Evolutionary conservation across 2,329 filamentous ascomycete genomes (phyloP).

Genomic region (Fusarium nodosum): DNA sequence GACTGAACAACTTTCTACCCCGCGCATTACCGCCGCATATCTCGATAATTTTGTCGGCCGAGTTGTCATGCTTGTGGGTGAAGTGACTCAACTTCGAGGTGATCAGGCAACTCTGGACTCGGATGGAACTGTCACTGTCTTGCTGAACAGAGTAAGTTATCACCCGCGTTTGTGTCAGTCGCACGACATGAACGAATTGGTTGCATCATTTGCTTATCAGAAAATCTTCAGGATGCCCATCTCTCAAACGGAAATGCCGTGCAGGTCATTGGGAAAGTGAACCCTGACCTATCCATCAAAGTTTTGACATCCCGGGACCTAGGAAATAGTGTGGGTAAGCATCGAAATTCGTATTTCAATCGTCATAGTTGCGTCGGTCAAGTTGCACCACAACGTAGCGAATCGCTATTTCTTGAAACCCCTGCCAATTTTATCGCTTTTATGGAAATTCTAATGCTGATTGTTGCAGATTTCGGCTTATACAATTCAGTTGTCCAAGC

Average conservation of each 20-base stretch:
- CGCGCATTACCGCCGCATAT: slow-evolving; percentile 85
- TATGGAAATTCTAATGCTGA: slow-evolving; percentile 2
- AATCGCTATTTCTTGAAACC: background rate
- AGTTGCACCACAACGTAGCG: background rate
- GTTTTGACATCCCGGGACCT: slow-evolving; percentile 78
- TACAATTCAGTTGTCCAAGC: slow-evolving; percentile 86
- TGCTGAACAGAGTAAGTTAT: slow-evolving; percentile 77
- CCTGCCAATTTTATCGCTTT: background rate
- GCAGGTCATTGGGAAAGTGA: slow-evolving; percentile 85
- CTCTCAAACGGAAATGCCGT: slow-evolving; percentile 77
- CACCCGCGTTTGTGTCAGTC: background rate
- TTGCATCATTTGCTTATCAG: slow-evolving; percentile 15
- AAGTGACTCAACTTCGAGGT: slow-evolving; percentile 84
- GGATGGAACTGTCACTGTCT: slow-evolving; percentile 79
- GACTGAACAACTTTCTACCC: slow-evolving; percentile 76
- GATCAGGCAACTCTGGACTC: slow-evolving; percentile 85
- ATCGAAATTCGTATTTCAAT: slow-evolving; percentile 18
- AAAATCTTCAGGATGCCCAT: slow-evolving; percentile 74
- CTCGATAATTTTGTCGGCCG: slow-evolving; percentile 80
- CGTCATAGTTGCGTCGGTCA: slow-evolving; percentile 38
- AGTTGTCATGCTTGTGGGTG: slow-evolving; percentile 88
- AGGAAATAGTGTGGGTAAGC: slow-evolving; percentile 76
- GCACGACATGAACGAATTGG: background rate
- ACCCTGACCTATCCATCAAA: slow-evolving; percentile 78
- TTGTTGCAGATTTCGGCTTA: slow-evolving; percentile 76